Evolutionary conservation across 2,329 filamentous ascomycete genomes (phyloP).

Genomic region (Aspergillus terreus): DNA sequence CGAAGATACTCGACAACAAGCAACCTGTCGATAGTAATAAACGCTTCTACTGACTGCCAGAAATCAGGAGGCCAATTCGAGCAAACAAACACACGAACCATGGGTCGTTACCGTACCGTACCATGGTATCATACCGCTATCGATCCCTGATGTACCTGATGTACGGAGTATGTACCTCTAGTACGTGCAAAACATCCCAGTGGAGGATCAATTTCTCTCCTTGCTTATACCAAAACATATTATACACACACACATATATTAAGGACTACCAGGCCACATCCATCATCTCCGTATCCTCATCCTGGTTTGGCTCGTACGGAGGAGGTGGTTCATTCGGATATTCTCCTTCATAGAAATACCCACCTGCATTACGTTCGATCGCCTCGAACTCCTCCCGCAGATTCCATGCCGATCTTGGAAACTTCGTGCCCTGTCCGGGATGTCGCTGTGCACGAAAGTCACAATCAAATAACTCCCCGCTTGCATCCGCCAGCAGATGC

Average conservation of each 20-base stretch:
- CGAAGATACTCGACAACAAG: not conserved
- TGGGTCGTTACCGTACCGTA: constrained; percentile 6
- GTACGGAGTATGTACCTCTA: not conserved
- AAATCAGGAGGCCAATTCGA: not conserved
- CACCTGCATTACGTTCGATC: not conserved
- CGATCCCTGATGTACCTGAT: not conserved
- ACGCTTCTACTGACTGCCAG: no score
- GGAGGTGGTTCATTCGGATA: not conserved
- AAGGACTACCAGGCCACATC: not conserved
- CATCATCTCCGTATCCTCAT: not conserved
- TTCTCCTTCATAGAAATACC: not conserved
- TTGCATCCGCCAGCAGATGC: not conserved
- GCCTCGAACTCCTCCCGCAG: not conserved
- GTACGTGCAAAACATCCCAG: not conserved
- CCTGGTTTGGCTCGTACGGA: not conserved
- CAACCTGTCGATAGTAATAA: no score
- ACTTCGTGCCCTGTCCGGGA: not conserved
- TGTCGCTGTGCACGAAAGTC: not conserved
- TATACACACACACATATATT: no score
- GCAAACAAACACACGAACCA: constrained; percentile 16
- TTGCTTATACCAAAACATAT: no score
- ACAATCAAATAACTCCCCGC: not conserved
- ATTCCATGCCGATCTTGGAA: not conserved
- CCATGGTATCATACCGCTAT: not conserved
- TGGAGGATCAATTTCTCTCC: no score